phyloP scores from a whole-genome alignment of 108 stramenopile species.

The Skeletonema potamos region DNA sequence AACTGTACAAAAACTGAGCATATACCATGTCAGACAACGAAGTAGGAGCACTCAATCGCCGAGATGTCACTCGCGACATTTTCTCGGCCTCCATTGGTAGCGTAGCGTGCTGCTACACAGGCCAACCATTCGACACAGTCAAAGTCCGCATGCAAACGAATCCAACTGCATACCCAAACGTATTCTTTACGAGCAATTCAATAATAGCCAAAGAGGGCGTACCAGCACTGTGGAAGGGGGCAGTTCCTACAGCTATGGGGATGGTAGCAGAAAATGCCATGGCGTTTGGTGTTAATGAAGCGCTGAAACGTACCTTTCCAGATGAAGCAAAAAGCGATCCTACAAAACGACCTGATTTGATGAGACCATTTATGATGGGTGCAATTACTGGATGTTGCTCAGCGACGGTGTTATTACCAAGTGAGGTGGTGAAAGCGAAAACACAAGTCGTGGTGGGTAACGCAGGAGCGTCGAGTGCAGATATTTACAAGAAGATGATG shows the following conservation, averaged over 20 bases:
- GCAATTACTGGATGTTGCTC: constrained; percentile 83
- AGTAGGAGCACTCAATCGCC: constrained; percentile 43
- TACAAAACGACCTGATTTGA: constrained; percentile 59
- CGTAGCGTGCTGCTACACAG: constrained; percentile 77
- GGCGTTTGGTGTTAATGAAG: constrained; percentile 92
- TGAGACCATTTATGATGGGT: constrained; percentile 85
- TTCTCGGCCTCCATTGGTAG: constrained; percentile 85
- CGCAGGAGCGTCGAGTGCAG: constrained; percentile 47
- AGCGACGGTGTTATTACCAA: constrained; percentile 77
- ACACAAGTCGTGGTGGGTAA: constrained; percentile 77
- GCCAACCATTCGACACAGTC: constrained; percentile 88
- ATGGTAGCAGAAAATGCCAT: constrained; percentile 89
- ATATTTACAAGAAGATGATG: constrained; percentile 72
- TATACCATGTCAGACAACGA: constrained; percentile 5
- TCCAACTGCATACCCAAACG: constrained; percentile 50
- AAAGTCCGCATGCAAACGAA: constrained; percentile 88
- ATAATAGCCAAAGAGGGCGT: constrained; percentile 70
- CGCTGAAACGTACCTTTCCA: constrained; percentile 85
- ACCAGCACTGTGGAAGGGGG: constrained; percentile 80
- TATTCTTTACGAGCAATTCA: constrained; percentile 42
- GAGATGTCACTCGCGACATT: constrained; percentile 77
- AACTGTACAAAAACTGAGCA: no score
- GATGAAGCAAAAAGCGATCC: constrained; percentile 43
- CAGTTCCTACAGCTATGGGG: constrained; percentile 83
- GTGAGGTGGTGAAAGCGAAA: constrained; percentile 87